Evolutionary conservation across 352 stramenopile genomes (phyloP), one percentile per base, ranked within the genome.

Genomic region (Aphanomyces euteiches): DNA sequence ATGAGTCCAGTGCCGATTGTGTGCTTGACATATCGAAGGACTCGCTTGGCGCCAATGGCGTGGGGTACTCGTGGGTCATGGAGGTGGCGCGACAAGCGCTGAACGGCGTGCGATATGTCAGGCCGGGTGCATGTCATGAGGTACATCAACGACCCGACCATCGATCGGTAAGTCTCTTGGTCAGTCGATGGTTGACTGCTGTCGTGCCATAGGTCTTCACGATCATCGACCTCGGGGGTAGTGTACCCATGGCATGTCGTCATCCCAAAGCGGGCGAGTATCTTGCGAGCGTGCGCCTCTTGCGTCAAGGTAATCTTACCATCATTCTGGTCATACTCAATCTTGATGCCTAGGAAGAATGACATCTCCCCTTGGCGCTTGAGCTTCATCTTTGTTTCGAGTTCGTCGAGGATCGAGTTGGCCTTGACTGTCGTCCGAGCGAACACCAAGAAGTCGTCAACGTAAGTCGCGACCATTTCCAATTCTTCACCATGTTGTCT

Each of bases 121-220:
- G 74, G 66, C 13, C 74, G 38, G 0, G 74, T 69, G 61, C 71
- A 73, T 8, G 71, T 69, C 15, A 72, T 66, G 39, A 77, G 40
- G 67, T 77, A 77, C 10, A 59, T 38, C 5, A 77, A 47, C 7
- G 37, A 63, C 1, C 67, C 72, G 1, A 74, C 47, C 1, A 74
- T 37, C n/a, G 67, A 65, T 1, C 57, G 43, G 39, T 70, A 69
- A 36, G 38, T 28, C 8, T 50, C 38, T 47, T 59, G 38, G 3
- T 66, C 58, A 1, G 43, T 37, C 57, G 38, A 1, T 15, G 34
- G 58, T 2, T 15, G 15, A 15, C 57, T 3, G 28, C 1, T 28
- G 43, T 66, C 58, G 3, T 53, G 19, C 58, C 58, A 57, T 50
- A 59, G 1, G 43, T 28, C 58, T 13, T 66, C 28, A 28, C 28